Evolutionary conservation across 495 filamentous ascomycete genomes (phyloP), one percentile per base, ranked within the genome.

Genomic region (Chaetomium cochliodes): DNA sequence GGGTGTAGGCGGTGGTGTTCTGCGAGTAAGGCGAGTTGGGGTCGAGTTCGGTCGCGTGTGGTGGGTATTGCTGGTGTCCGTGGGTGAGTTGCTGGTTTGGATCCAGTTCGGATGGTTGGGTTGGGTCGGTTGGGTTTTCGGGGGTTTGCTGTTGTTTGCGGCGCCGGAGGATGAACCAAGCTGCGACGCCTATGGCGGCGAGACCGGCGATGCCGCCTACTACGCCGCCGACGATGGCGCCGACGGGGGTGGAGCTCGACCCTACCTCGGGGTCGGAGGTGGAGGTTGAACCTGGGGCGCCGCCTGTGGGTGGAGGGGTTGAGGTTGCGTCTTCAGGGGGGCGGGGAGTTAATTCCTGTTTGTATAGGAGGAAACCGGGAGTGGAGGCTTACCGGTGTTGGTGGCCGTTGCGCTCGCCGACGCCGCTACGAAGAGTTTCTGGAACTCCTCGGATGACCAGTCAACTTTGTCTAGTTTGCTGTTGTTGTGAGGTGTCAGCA

Each of bases 201-300:
- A 65, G 2, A 4, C 15, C 63, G n/a, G 46, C 63, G 23, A 65
- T 20, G 23, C 63, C 63, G 2, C 63, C 63, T 5, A 65, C 44
- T 7, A 65, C 63, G 3, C 63, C 63, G n/a, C 63, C 63, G 1
- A 44, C 63, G 11, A 65, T 65, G n/a, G 63, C 63, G 13, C 63
- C 63, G 23, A 65, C 49, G 6, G 55, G 55, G 26, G 63, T 60
- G 2, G 50, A 47, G 2, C 8, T 41, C 18, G 58, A 49, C n/a
- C 28, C 6, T 30, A 6, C 6, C 28, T 58, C 20, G 53, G 15
- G 3, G n/a, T 33, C 13, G 33, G 8, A 44, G 33, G 16, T 41
- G 5, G 37, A 20, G 12, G 2, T 42, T 42, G 18, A 58, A 9
- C 20, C 55, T n/a, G 23, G 22, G 33, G 33, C 6, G 33, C 9